Base-by-base conservation (phyloP, 495 filamentous ascomycete genomes). In the Cryomyces minteri region DNA sequence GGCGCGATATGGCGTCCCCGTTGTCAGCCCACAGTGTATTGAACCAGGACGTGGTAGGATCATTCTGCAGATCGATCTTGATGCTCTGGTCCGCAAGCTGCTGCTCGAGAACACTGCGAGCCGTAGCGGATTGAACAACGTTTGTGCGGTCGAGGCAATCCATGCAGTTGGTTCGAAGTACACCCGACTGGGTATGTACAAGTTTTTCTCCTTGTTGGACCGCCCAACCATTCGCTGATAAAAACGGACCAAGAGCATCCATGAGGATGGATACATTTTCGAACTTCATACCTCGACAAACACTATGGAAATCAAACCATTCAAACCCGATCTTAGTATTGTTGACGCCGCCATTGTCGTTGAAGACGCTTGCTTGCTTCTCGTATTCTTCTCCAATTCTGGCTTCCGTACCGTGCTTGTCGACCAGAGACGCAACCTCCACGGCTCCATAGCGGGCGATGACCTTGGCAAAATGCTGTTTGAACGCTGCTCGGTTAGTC, bases 21-120 rank as follows among this genome's bases (percentile, higher is more conserved):
- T 95, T 95, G 54, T 96, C 88, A 3, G 88, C 88, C 88, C 88
- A 96, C 0, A 95, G 67, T 0, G 74, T 82, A 62, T 96, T 94
- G 62, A 95, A 95, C 85, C 87, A 94, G 34, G 74, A 69, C 3
- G 80, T 88, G 42, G 74, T 74, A 25, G 79, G 77, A 54, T 88
- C 82, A 8, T 61, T 55, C 48, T 84, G 74, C 3, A 77, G 58
- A 48, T 73, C 71, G 58, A 92, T 76, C 32, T 77, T 67, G 43
- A 90, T 70, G 10, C 80, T 79, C 50, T 88, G 74, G n/a, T 72
- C 66, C 44, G 72, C 74, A 9, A 96, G 67, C 51, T 92, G 82
- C 31, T 66, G 57, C 50, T 93, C 82, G 18, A 96, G 68, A 32
- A 79, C 79, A 61, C 75, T 69, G 50, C 81, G 79, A 1, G 73